Evolutionary conservation across 73 alveolate genomes (phyloP).

Genomic region (Paramecium tetraurelia): DNA sequence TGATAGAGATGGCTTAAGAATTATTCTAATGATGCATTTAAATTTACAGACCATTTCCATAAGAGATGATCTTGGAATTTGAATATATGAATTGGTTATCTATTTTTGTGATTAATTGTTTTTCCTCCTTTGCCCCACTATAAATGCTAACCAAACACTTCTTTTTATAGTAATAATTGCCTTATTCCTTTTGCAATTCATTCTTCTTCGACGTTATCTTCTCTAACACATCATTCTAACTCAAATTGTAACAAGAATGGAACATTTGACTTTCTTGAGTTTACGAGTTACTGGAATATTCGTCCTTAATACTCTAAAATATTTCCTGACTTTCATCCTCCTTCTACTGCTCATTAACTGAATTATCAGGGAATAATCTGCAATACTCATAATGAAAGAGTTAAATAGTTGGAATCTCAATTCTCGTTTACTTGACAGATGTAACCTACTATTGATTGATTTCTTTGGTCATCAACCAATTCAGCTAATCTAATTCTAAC

Average conservation of each 20-base stretch:
- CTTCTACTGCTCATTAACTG: background rate
- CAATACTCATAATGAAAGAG: background rate
- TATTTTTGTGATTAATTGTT: background rate
- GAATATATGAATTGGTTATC: background rate
- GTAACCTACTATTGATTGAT: background rate
- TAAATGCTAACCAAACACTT: background rate
- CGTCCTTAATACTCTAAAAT: background rate
- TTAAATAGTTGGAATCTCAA: background rate
- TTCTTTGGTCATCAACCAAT: conserved; percentile 15
- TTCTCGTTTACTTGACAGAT: background rate
- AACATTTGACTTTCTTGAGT: background rate
- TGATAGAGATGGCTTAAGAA: background rate
- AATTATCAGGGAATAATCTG: background rate
- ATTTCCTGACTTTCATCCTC: background rate
- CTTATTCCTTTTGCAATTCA: background rate
- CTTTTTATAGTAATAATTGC: background rate
- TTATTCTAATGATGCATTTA: background rate
- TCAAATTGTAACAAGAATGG: background rate
- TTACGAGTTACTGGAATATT: background rate
- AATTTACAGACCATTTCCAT: background rate
- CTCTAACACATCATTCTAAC: background rate
- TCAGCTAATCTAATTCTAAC: background rate
- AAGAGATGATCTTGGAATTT: background rate
- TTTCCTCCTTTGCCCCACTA: background rate
- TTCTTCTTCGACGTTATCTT: background rate